Base-by-base conservation (phyloP, 192 early-diverging fungal genomes). In the Coemansia interrupta region DNA sequence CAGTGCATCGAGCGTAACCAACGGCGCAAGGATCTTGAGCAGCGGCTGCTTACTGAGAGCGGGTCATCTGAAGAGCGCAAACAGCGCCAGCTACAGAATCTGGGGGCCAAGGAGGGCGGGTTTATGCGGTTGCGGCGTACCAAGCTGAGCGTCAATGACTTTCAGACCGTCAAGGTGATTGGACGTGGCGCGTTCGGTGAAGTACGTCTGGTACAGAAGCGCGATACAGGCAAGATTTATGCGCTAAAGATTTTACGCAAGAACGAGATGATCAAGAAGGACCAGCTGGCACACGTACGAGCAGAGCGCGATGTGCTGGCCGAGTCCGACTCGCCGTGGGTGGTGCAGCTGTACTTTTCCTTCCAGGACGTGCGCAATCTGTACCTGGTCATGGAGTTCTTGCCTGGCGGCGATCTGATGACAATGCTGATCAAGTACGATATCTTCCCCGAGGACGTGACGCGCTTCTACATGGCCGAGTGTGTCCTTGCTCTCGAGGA, bases 121-220 rank as follows among this genome's bases (percentile, higher is more conserved):
- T 99, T 93, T 70, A 80, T 98, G 68, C 85, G 97, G 48, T 78
- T 99, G 40, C 83, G 95, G 30, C 83, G 97, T 41, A 92, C 91
- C 32, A 86, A 89, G 58, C 69, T 99, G 42, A 89, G 92, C 18
- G 83, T 95, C 5, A 85, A 87, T 39, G 96, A 98, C 78, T 99
- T 98, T 73, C 68, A 81, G 24, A 99, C 97, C 15, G 84, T 99
- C 61, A 92, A 94, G 76, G 96, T 99, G 13, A 99, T 99, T 72
- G 97, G 97, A 0, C 94, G 93, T 45, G 97, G 97, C 30, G 97
- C 96, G 3, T 99, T 96, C 83, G 97, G 97, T 48, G 97, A 99
- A 68, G 96, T 99, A 36, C 84, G 97, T 38, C 69, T 99, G 39
- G 96, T 95, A 14, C 97, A 99, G 71, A 96, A 97, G 69, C 65